These are phyloP conservation scores for Starmerella gropengiesseri DNA, from an alignment of 805 yeast species.

Conservation along the genomic window DNA sequence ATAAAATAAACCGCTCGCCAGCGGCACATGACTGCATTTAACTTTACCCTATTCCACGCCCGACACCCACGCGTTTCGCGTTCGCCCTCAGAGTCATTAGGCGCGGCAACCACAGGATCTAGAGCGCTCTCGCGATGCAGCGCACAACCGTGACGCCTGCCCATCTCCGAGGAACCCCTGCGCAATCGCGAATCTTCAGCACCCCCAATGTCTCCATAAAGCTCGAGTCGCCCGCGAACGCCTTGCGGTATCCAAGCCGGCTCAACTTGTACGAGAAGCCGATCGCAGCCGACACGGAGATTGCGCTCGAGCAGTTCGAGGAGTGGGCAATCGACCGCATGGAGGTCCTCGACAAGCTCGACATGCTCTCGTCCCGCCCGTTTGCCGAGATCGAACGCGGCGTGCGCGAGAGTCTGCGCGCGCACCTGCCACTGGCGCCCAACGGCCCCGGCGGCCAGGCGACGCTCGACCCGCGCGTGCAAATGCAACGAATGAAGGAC, in stretches of 20 bases:
- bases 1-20: neutral
- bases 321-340: slow-evolving; percentile 90
- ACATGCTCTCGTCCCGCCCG: slow-evolving; percentile 45
- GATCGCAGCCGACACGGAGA: slow-evolving; percentile 68
- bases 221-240: slow-evolving; percentile 14
- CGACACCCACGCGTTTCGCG: neutral
- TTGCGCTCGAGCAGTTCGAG: slow-evolving; percentile 87
- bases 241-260: slow-evolving; percentile 39
- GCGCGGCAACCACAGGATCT: too few species aligned
- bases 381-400: slow-evolving; percentile 47
- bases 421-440: slow-evolving; percentile 46
- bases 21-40: neutral
- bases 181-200: neutral
- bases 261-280: slow-evolving; percentile 55
- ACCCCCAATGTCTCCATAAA: slow-evolving; percentile 7
- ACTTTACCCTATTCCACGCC: neutral
- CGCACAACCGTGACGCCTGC: slow-evolving; percentile 1
- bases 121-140: too few species aligned
- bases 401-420: slow-evolving; percentile 54
- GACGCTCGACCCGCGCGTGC: neutral
- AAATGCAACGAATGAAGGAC: slow-evolving; percentile 65
- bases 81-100: too few species aligned
- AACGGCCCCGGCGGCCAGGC: slow-evolving; percentile 25
- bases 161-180: neutral
- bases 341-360: slow-evolving; percentile 73